Evolutionary conservation across 2,329 filamentous ascomycete genomes (phyloP), one percentile per base, ranked within the genome.

Genomic region (Exophiala aquamarina): DNA sequence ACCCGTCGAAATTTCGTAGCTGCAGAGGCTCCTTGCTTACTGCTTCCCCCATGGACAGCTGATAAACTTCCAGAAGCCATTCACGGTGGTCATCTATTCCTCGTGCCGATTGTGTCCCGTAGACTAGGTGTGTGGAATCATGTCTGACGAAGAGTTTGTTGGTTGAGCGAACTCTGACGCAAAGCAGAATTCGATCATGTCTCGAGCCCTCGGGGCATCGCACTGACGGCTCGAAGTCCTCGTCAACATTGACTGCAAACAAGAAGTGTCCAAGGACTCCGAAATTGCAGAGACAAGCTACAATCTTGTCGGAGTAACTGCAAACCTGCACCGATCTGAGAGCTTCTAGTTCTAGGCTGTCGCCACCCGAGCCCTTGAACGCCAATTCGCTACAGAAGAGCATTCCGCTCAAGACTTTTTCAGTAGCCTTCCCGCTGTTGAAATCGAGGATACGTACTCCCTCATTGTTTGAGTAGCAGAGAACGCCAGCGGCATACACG

Each of bases 71-170:
- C 23, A 89, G 67, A 0, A 74, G 66, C 87, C 87, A 90, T 61
- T 81, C 78, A 26, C 74, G 75, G 52, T 77, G 74, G 0, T 78
- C 80, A 56, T 82, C 75, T 2, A 68, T 64, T 4, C 73, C 75
- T 3, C 69, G 60, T 5, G 74, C 74, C 0, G 78, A 82, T 62
- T 83, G 79, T 0, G 81, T 84, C 3, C 84, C 86, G 56, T 80
- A 86, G 59, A 83, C 85, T 2, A 90, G 70, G 61, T 79, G 82
- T 1, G 73, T 59, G 1, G 63, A 58, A 49, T 81, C 80, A 52
- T 88, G 85, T 8, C 86, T 78, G 3, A 86, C 83, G 62, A 89
- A 87, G 2, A 89, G 66, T 50, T 78, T 82, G 20, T 72, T 67
- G 2, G 70, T 71, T 19, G 75, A 75, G 13, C 68, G 59, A 32